Evolutionary conservation across 2,329 filamentous ascomycete genomes (phyloP).

Genomic region (Sarocladium strictum): DNA sequence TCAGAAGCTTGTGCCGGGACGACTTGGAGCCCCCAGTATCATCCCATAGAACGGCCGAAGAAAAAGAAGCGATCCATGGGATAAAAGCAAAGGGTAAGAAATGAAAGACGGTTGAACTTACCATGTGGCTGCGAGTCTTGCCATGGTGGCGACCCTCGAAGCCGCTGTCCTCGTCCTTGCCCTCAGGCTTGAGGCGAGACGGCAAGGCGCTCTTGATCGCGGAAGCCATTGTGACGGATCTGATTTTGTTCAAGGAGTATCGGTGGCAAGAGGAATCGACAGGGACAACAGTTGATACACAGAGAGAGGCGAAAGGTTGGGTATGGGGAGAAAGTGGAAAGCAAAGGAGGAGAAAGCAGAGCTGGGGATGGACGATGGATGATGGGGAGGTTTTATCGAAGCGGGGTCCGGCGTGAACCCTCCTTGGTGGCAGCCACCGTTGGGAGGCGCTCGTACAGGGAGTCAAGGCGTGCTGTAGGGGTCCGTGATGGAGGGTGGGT

Average conservation of each 20-base stretch:
- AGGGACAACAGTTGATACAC: background rate
- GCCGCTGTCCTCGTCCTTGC: conserved; percentile 39
- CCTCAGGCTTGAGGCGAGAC: conserved; percentile 70
- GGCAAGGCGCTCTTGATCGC: conserved; percentile 71
- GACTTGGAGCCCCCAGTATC: background rate
- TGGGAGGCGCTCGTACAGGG: conserved; percentile 1
- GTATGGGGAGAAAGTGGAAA: background rate
- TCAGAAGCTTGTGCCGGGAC: background rate
- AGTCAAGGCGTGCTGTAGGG: background rate
- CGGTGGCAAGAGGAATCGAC: background rate
- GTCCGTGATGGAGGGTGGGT: conserved; percentile 4
- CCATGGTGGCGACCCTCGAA: conserved; percentile 67
- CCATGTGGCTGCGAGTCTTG: conserved; percentile 82
- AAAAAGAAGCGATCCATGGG: background rate
- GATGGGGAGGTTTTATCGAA: conserved; percentile 4
- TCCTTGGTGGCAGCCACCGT: background rate
- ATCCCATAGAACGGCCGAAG: background rate
- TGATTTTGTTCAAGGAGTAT: conserved; percentile 12
- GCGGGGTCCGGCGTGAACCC: conserved; percentile 3
- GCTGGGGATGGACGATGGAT: background rate
- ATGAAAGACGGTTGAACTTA: conserved; percentile 41
- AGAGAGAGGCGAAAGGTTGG: background rate
- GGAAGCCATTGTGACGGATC: conserved; percentile 56
- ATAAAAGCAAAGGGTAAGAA: background rate
- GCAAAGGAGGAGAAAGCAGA: background rate